Evolutionary conservation across 169 alveolate species (phyloP), one percentile per base, ranked within the genome.

Genomic region (Plasmodium relictum): DNA sequence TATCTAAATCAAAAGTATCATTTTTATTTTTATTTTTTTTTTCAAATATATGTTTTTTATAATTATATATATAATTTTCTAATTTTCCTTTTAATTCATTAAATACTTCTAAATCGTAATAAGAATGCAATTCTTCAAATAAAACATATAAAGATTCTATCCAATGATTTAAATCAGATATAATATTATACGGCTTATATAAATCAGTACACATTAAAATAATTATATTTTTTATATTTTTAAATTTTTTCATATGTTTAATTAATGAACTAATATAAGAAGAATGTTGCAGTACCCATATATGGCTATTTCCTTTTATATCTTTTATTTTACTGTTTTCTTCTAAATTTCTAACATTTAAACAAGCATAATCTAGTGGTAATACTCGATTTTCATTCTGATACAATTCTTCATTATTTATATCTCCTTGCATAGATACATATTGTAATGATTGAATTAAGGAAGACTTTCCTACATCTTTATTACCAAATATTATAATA

Each of bases 281-380:
- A 24, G 89, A 41, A 42, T 78, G 89, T 56, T 78, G 74, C 16
- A 78, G 41, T 22, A 78, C 50, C 89, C 89, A 78, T 37, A 78
- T 48, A 70, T 78, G 89, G 45, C 89, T 78, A 58, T 54, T 63
- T n/a, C 80, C 63, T 63, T 78, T 63, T 44, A 63, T 42, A 26
- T 78, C 89, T 31, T 48, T 63, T 44, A 69, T 20, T 26, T 78
- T 78, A 63, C 52, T 78, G 16, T 78, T 45, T 48, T 78, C 89
- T 9, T 65, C 89, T 12, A 78, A 45, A 65, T 78, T 65, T 78
- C 50, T 78, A 63, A 78, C 42, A 8, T 24, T 22, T 78, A 78
- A 78, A 58, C 80, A 78, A 22, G 78, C 89, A n/a, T 78, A 78
- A 78, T 65, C 89, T 48, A 78, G 54, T 31, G 89, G 89, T 6